These are phyloP conservation scores for Arctium minus DNA, from an alignment of 129 eudicot species.

Conservation along the genomic window DNA sequence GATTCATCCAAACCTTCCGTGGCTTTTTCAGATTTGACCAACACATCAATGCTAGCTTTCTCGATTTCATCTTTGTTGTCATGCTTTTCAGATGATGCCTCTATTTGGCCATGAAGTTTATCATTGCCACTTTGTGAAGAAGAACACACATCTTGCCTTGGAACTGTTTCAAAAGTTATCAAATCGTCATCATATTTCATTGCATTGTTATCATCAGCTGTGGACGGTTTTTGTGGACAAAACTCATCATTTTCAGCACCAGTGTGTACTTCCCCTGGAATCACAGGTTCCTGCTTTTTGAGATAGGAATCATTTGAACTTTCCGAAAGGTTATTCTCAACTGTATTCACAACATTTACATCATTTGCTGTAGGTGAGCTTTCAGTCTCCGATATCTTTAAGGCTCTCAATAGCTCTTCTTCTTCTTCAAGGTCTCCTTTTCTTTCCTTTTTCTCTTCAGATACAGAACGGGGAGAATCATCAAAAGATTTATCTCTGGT, in stretches of 20 bases:
- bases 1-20: slow-evolving; percentile 10
- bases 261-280: slow-evolving; percentile 10
- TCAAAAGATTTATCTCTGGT: slow-evolving; percentile 64
- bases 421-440: slow-evolving; percentile 87
- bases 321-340: slow-evolving; percentile 2
- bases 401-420: slow-evolving; percentile 59
- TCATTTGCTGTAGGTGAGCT: slow-evolving; percentile 21
- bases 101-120: slow-evolving; percentile 16
- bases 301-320: slow-evolving; percentile 20
- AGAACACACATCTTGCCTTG: slow-evolving; percentile 27
- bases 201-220: slow-evolving; percentile 21
- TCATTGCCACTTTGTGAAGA: slow-evolving; percentile 27
- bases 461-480: slow-evolving; percentile 43
- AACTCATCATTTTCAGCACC: slow-evolving; percentile 18
- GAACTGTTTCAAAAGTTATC: slow-evolving; percentile 27
- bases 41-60: slow-evolving; percentile 18
- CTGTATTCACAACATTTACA: slow-evolving; percentile 6
- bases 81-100: slow-evolving; percentile 13
- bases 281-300: slow-evolving; percentile 29
- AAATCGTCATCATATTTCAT: slow-evolving; percentile 15
- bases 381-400: slow-evolving; percentile 60
- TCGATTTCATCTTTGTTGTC: slow-evolving; percentile 20
- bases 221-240: slow-evolving; percentile 20
- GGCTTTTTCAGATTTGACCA: slow-evolving; percentile 13
- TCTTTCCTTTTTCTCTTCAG: slow-evolving; percentile 33